Conservation (phyloP, 345 rosid genomes). For the Hypericum androsaemum region DNA sequence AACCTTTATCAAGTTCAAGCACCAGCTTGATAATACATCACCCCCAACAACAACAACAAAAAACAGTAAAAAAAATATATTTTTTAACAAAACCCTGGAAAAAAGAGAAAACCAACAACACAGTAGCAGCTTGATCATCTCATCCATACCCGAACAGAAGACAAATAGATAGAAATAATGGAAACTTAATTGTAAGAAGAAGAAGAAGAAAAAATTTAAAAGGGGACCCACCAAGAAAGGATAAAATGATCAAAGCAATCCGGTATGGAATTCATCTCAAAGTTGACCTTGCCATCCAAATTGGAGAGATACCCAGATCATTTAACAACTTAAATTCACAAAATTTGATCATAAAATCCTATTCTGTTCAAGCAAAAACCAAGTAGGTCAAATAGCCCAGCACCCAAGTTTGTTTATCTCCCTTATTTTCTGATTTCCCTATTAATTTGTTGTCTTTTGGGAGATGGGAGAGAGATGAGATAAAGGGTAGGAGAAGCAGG, state of each 20-base stretch:
- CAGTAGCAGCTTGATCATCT: conserved; percentile 13
- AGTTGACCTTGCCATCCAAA: conserved; percentile 20
- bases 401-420: too few relatives aligned
- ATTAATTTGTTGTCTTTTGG: too few relatives aligned
- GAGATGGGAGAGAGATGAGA: too few relatives aligned
- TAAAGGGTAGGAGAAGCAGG: too few relatives aligned
- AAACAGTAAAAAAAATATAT: background rate
- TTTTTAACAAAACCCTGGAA: background rate
- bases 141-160: background rate
- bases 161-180: background rate
- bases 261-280: conserved; percentile 27
- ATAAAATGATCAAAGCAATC: conserved; percentile 16
- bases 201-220: background rate
- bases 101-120: background rate
- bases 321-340: background rate
- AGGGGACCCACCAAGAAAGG: conserved; percentile 25
- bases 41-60: conserved; percentile 5
- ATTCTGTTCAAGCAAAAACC: too few relatives aligned
- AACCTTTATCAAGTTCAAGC: conserved; percentile 7
- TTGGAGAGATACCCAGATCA: conserved; percentile 10
- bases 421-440: too few relatives aligned
- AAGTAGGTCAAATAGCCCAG: too few relatives aligned
- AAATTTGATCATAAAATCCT: too few relatives aligned
- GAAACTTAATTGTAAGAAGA: background rate
- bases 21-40: too few relatives aligned